Conservation (phyloP, 2,329 filamentous ascomycete genomes). For the Aspergillus fumigatiaffinis region DNA sequence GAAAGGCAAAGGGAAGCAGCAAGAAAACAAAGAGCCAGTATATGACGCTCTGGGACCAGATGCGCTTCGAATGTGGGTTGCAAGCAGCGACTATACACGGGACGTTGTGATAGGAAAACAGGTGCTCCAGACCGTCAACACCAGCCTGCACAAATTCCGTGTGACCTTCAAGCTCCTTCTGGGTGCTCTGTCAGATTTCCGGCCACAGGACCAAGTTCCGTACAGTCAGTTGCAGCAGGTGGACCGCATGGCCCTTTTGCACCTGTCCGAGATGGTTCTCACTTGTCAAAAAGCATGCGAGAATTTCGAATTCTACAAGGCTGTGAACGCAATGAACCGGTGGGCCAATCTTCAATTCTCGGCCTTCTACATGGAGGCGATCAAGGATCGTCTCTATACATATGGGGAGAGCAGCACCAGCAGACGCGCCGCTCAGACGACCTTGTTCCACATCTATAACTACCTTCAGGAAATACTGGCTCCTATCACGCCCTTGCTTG, state of each 20-base stretch:
- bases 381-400: conserved; percentile 91
- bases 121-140: conserved; percentile 72
- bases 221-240: conserved; percentile 53
- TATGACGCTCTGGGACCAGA: conserved; percentile 79
- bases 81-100: conserved; percentile 83
- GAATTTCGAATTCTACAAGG: conserved; percentile 79
- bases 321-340: conserved; percentile 66
- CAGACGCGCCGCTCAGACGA: conserved; percentile 53
- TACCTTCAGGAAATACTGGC: conserved; percentile 74
- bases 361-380: conserved; percentile 86
- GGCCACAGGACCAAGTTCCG: conserved; percentile 36
- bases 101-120: conserved; percentile 79
- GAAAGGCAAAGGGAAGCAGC: conserved; percentile 50
- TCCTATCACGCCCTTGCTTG: conserved; percentile 75
- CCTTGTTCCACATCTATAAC: conserved; percentile 60
- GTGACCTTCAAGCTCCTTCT: conserved; percentile 88
- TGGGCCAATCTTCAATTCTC: conserved; percentile 83
- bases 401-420: conserved; percentile 64
- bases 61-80: conserved; percentile 84
- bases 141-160: conserved; percentile 77
- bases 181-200: conserved; percentile 63
- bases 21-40: conserved; percentile 34
- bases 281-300: conserved; percentile 63
- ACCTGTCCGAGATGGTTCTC: conserved; percentile 63
- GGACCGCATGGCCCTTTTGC: conserved; percentile 73